These are phyloP conservation scores for Salix dunnii DNA, from an alignment of 345 rosid species.

Conservation along the genomic window DNA sequence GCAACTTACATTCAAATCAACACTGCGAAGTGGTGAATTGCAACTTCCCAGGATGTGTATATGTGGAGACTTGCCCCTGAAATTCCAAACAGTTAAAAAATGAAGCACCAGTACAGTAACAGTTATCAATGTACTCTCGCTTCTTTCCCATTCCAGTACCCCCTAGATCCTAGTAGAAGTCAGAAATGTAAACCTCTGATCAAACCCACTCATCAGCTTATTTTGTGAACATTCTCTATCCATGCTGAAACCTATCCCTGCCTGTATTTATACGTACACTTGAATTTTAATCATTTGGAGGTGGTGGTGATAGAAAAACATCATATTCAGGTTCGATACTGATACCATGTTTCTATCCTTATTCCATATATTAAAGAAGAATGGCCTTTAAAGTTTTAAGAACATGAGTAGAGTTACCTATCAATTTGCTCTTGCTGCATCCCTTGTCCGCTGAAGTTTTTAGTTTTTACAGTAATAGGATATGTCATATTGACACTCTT, in stretches of 20 bases:
- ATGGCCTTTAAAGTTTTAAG: background rate
- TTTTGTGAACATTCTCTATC: background rate
- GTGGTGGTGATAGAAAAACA: background rate
- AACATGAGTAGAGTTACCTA: constrained; percentile 43
- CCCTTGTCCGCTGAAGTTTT: constrained; percentile 40
- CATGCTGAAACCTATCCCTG: background rate
- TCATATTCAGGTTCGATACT: background rate
- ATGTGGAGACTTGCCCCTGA: constrained; percentile 67
- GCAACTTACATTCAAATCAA: constrained; percentile 67
- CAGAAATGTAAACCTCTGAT: background rate
- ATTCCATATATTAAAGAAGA: background rate
- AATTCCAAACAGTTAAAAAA: constrained; percentile 26
- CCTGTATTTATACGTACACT: background rate
- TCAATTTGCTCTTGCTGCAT: constrained; percentile 53
- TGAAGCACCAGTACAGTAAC: constrained; percentile 7
- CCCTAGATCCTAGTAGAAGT: background rate
- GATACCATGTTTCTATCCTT: background rate
- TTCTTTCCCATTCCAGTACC: background rate
- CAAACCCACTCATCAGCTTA: constrained; percentile 8
- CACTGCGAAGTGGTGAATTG: constrained; percentile 62
- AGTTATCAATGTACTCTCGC: background rate
- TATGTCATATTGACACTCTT: constrained; percentile 30
- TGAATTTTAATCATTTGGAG: background rate
- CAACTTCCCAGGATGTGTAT: constrained; percentile 50
- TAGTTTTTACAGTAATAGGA: constrained; percentile 31